phyloP scores from a whole-genome alignment of 1,284 basidiomycete species.

The Malassezia yamatoensis region DNA sequence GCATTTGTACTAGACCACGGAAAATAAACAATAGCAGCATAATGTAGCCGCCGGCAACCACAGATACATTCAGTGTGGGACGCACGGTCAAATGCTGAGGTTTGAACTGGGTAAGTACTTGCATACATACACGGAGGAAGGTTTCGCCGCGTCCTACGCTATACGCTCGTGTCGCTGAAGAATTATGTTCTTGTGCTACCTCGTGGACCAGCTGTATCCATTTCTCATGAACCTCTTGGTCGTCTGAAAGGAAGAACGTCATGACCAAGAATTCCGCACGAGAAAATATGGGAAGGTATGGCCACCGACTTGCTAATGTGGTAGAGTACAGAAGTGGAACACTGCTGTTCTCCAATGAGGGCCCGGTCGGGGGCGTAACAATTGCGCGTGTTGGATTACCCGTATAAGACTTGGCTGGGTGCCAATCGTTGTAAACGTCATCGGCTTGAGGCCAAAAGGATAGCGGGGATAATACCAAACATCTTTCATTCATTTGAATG shows the following conservation, averaged over 20 bases:
- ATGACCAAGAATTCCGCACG: slow-evolving; percentile 41
- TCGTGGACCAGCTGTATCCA: background rate
- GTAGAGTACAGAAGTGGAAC: slow-evolving; percentile 35
- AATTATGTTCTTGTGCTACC: background rate
- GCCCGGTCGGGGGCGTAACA: slow-evolving; percentile 19
- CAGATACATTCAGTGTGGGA: slow-evolving; percentile 48
- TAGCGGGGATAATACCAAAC: slow-evolving; percentile 36
- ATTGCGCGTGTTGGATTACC: slow-evolving; percentile 15
- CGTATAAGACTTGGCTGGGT: slow-evolving; percentile 23
- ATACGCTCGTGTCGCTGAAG: background rate
- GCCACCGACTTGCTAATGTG: slow-evolving; percentile 40
- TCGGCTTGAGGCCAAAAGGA: slow-evolving; percentile 31
- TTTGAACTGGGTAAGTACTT: slow-evolving; percentile 18
- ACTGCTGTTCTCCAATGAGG: slow-evolving; percentile 22
- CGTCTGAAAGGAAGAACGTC: slow-evolving; percentile 35
- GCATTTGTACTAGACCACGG: slow-evolving; percentile 56
- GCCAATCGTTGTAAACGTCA: slow-evolving; percentile 20
- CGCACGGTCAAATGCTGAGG: slow-evolving; percentile 20
- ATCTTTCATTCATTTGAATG: slow-evolving; percentile 9
- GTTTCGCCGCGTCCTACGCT: slow-evolving; percentile 5
- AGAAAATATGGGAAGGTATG: slow-evolving; percentile 37
- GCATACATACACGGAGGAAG: background rate
- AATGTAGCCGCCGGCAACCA: slow-evolving; percentile 69
- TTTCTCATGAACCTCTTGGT: background rate
- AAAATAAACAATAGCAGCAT: slow-evolving; percentile 69